Percentiles rank a stretch among this genome's conserved stretches.
Conservation (phyloP, 2,329 filamentous ascomycete genomes). For the Aspergillus vadensis region DNA sequence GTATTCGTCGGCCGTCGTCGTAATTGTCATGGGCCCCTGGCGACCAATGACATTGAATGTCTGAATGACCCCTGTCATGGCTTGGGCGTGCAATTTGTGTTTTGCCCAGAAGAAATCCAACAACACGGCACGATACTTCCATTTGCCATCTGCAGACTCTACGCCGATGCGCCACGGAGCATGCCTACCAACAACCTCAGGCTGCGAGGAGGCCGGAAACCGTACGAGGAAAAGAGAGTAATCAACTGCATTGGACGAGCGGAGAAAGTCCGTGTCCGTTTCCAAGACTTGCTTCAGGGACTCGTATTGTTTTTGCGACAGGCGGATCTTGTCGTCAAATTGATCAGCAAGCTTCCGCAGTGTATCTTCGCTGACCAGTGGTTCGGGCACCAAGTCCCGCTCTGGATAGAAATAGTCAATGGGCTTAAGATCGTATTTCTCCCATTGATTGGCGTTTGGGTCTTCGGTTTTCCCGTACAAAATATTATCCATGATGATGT, state of each 20-base stretch:
- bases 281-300: constrained; percentile 59
- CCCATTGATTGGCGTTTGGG: constrained; percentile 56
- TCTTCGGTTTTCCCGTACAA: constrained; percentile 60
- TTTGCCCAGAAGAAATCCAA: constrained; percentile 81
- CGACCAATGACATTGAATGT: constrained; percentile 64
- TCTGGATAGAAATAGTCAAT: constrained; percentile 75
- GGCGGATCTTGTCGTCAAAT: constrained; percentile 66
- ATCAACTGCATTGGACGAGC: constrained; percentile 67
- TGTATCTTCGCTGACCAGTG: constrained; percentile 64
- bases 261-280: constrained; percentile 65
- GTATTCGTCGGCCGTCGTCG: constrained; percentile 69
- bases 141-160: constrained; percentile 62
- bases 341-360: constrained; percentile 67
- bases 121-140: constrained; percentile 67
- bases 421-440: constrained; percentile 74
- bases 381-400: constrained; percentile 67
- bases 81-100: constrained; percentile 66
- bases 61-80: constrained; percentile 66
- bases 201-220: constrained; percentile 46
- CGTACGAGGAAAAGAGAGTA: constrained; percentile 74
- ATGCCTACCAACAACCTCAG: constrained; percentile 34
- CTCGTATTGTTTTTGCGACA: constrained; percentile 58
- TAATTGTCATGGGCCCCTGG: constrained; percentile 74
- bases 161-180: constrained; percentile 64
- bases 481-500: constrained; percentile 78